Conservation (phyloP, 805 yeast species). For the Cyberlindnera misumaiensis region DNA sequence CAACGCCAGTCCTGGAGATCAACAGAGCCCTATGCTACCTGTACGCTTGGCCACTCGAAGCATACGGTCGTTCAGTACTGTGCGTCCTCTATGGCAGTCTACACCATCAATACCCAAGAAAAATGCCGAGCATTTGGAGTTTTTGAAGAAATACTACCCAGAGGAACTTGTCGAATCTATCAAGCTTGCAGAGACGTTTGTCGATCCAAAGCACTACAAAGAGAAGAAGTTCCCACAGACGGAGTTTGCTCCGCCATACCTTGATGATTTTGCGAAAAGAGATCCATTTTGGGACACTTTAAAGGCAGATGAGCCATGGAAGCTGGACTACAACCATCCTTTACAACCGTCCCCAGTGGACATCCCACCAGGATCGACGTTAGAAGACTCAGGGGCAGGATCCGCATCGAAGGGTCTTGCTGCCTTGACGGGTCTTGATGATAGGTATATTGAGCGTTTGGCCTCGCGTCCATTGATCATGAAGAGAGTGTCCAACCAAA, state of each 20-base stretch:
- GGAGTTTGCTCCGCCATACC: slow-evolving; percentile 61
- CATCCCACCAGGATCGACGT: slow-evolving; percentile 43
- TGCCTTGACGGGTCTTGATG: slow-evolving; percentile 59
- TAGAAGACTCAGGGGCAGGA: slow-evolving; percentile 19
- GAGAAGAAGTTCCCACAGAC: slow-evolving; percentile 33
- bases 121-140: slow-evolving; percentile 25
- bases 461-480: slow-evolving; percentile 60
- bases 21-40: no score
- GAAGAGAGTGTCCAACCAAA: slow-evolving; percentile 85
- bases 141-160: slow-evolving; percentile 67
- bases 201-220: slow-evolving; percentile 57
- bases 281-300: slow-evolving; percentile 74
- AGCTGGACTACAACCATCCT: slow-evolving; percentile 43
- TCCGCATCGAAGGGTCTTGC: slow-evolving; percentile 47
- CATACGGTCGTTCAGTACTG: slow-evolving; percentile 6
- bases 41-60: neutral
- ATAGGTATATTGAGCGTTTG: slow-evolving; percentile 51
- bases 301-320: slow-evolving; percentile 44
- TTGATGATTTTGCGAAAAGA: slow-evolving; percentile 61
- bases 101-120: slow-evolving; percentile 4
- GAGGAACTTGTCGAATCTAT: slow-evolving; percentile 78
- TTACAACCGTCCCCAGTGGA: slow-evolving; percentile 51
- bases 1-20: no score
- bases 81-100: slow-evolving; percentile 2
- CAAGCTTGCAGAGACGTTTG: slow-evolving; percentile 68